phyloP scores from a whole-genome alignment of 495 filamentous ascomycete species.

The Staphylotrichum longicolle region DNA sequence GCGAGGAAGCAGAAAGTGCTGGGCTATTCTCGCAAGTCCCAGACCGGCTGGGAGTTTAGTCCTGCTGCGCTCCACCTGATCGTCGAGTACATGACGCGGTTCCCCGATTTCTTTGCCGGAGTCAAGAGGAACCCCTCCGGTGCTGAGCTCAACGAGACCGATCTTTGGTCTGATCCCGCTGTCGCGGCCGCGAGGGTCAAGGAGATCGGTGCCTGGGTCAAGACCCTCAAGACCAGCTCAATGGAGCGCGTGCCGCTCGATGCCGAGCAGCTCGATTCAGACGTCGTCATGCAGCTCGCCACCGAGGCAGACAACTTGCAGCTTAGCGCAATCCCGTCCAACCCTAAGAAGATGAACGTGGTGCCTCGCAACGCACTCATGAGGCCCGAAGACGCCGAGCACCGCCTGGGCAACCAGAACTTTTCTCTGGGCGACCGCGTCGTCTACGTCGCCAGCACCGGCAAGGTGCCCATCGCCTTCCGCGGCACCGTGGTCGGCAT shows the following conservation, averaged over 20 bases:
- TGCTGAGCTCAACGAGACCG: slow-evolving; percentile 59
- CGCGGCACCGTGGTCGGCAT: slow-evolving; percentile 91
- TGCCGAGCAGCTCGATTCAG: slow-evolving; percentile 91
- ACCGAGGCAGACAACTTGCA: slow-evolving; percentile 62
- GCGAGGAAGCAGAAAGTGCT: slow-evolving; percentile 92
- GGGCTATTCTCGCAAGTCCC: slow-evolving; percentile 83
- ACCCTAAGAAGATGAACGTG: slow-evolving; percentile 59
- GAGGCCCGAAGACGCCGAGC: slow-evolving; percentile 87
- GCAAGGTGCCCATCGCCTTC: slow-evolving; percentile 90
- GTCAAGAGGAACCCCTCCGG: slow-evolving; percentile 64
- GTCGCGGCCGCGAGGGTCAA: slow-evolving; percentile 66
- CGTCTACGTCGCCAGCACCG: slow-evolving; percentile 88
- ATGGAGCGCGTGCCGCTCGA: slow-evolving; percentile 94
- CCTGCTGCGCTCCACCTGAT: slow-evolving; percentile 77
- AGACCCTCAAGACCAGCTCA: slow-evolving; percentile 79
- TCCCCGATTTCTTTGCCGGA: slow-evolving; percentile 90
- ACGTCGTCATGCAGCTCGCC: slow-evolving; percentile 80
- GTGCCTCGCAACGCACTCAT: slow-evolving; percentile 85
- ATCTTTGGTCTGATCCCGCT: slow-evolving; percentile 76
- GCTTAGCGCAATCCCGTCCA: slow-evolving; percentile 44
- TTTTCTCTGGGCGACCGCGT: slow-evolving; percentile 88
- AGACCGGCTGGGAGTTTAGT: slow-evolving; percentile 93
- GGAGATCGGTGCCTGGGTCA: slow-evolving; percentile 90
- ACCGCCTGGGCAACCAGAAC: slow-evolving; percentile 78
- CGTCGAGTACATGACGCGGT: slow-evolving; percentile 83